A percentile compares a stretch with the other conserved stretches of the same genome.
Conservation (phyloP, 108 stramenopile species). For the Aurantiochytrium sp. region DNA sequence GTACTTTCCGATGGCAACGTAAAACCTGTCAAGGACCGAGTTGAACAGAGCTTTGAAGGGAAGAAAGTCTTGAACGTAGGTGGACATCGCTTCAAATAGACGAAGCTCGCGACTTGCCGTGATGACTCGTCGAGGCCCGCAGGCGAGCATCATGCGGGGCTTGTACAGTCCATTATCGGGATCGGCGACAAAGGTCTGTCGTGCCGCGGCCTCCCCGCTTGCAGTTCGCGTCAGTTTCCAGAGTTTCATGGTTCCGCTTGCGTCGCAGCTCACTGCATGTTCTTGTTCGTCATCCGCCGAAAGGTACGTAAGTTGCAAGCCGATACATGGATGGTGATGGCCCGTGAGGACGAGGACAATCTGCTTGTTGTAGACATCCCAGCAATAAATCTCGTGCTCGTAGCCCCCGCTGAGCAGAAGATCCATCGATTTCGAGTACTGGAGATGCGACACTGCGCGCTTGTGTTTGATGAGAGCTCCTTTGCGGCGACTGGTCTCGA, state of each 20-base stretch:
- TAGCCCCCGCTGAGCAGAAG: not conserved
- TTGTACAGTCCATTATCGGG: not conserved
- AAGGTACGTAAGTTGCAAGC: not conserved
- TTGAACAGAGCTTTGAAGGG: not conserved
- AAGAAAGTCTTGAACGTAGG: not conserved
- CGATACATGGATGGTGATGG: not conserved
- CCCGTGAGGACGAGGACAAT: not conserved
- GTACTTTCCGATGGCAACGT: not conserved
- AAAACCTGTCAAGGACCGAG: not conserved
- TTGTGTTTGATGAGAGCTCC: not conserved
- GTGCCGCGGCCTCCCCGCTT: not conserved
- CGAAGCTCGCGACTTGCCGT: not conserved
- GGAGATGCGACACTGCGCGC: not conserved
- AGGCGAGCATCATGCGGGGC: not conserved
- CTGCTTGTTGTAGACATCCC: conserved; percentile 10
- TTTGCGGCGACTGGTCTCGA: not conserved
- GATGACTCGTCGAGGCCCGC: not conserved
- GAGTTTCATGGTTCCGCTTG: not conserved
- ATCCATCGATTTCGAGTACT: not conserved
- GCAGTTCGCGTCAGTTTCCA: not conserved
- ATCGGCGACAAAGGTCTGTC: not conserved
- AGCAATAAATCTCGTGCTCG: not conserved
- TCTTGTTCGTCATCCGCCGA: not conserved
- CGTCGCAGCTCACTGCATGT: not conserved
- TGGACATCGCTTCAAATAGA: not conserved